Percentiles rank a stretch among this genome's conserved stretches.
These are phyloP conservation scores for Aureobasidium sp. DNA, from an alignment of 2,329 filamentous ascomycete species.

Conservation along the genomic window DNA sequence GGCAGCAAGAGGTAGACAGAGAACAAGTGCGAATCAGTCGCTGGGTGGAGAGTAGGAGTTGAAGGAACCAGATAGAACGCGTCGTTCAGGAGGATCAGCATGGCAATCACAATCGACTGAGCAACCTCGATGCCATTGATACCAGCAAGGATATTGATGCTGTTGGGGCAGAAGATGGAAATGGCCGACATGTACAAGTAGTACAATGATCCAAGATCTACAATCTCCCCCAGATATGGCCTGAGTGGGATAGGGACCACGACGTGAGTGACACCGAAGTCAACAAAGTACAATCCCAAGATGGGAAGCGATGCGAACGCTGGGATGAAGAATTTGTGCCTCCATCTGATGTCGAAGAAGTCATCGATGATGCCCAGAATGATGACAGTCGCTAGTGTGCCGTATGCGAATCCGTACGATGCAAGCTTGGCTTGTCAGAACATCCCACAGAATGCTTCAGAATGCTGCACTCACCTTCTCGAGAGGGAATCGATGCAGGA, in stretches of 20 bases:
- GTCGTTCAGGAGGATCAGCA: constrained; percentile 80
- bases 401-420: constrained; percentile 87
- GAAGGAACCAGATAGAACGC: constrained; percentile 66
- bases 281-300: constrained; percentile 94
- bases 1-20: constrained; percentile 90
- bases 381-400: constrained; percentile 83
- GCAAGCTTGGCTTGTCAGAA: constrained; percentile 56
- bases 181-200: constrained; percentile 96
- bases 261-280: constrained; percentile 94
- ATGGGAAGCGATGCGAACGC: constrained; percentile 89
- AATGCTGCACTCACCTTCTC: constrained; percentile 59
- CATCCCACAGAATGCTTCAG: not conserved
- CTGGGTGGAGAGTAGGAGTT: constrained; percentile 74
- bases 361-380: constrained; percentile 93
- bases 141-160: constrained; percentile 99
- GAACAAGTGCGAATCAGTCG: constrained; percentile 92
- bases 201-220: constrained; percentile 72
- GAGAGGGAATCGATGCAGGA: constrained; percentile 88
- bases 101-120: constrained; percentile 84
- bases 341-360: constrained; percentile 96
- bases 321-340: constrained; percentile 97
- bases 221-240: constrained; percentile 73
- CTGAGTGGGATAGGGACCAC: constrained; percentile 83
- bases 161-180: constrained; percentile 96
- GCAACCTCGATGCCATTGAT: constrained; percentile 97